Conservation (phyloP, 148 eudicot species). For the Cornus controversa region DNA sequence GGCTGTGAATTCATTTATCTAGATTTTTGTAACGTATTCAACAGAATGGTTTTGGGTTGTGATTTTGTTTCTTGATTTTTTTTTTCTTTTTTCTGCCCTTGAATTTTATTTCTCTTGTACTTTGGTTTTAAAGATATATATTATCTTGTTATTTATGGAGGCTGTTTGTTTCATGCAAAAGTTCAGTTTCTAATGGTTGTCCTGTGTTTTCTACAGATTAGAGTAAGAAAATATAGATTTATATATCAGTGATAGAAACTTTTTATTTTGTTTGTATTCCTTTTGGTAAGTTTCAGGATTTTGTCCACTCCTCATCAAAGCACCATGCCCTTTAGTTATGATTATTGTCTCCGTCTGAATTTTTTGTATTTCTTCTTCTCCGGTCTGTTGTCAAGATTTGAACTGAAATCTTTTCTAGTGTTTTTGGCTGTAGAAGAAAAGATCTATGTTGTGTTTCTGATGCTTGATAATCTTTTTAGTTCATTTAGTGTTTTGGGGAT, state of each 20-base stretch:
- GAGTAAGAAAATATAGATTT: neutral
- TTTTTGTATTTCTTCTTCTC: neutral
- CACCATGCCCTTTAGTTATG: neutral
- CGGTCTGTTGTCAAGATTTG: neutral
- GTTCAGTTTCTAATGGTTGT: conserved; percentile 8
- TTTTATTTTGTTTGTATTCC: neutral
- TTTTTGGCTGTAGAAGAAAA: neutral
- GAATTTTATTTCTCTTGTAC: too few species aligned
- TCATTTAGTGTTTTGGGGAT: neutral
- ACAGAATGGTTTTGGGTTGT: neutral
- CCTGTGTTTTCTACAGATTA: conserved; percentile 9
- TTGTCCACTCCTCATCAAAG: neutral
- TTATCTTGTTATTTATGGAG: too few species aligned
- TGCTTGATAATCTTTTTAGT: neutral
- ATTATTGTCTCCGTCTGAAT: neutral
- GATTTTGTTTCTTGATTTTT: neutral
- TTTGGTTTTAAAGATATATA: too few species aligned
- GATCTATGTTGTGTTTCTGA: neutral
- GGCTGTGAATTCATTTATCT: neutral
- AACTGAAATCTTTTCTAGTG: neutral
- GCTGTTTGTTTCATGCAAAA: neutral
- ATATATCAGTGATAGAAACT: neutral
- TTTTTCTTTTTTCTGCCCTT: neutral
- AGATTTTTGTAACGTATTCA: neutral
- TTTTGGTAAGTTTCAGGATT: conserved; percentile 3